Percentiles rank a stretch among this genome's conserved stretches.
These are phyloP conservation scores for Strobilomyces dryophilus DNA, from an alignment of 768 basidiomycete species.

Conservation along the genomic window DNA sequence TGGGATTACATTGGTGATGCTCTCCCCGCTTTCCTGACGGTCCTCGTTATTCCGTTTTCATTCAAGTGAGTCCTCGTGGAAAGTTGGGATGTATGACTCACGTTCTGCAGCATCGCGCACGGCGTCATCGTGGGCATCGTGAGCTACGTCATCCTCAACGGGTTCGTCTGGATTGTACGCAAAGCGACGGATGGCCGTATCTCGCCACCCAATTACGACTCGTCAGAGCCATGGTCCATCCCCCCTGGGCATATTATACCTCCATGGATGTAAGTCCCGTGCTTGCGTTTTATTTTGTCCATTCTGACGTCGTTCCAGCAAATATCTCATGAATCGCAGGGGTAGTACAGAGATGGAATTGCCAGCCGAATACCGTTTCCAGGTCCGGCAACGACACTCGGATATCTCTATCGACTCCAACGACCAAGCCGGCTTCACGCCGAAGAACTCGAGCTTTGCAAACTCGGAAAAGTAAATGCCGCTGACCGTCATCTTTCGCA, in stretches of 20 bases:
- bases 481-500: not conserved
- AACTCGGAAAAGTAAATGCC: slow-evolving; percentile 27
- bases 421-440: slow-evolving; percentile 23
- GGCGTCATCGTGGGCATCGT: slow-evolving; percentile 80
- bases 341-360: not conserved
- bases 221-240: slow-evolving; percentile 64
- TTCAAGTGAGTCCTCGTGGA: slow-evolving; percentile 55
- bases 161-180: slow-evolving; percentile 53
- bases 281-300: not conserved
- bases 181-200: slow-evolving; percentile 57
- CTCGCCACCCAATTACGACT: slow-evolving; percentile 58
- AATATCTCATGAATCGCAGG: slow-evolving; percentile 21
- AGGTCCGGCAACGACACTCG: slow-evolving; percentile 31
- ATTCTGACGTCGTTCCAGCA: slow-evolving; percentile 16
- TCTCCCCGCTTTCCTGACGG: slow-evolving; percentile 81
- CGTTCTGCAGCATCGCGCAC: slow-evolving; percentile 67
- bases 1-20: slow-evolving; percentile 87
- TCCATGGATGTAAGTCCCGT: slow-evolving; percentile 55
- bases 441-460: slow-evolving; percentile 23
- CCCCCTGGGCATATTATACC: slow-evolving; percentile 71
- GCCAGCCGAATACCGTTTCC: slow-evolving; percentile 27
- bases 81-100: not conserved
- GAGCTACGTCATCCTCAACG: slow-evolving; percentile 72
- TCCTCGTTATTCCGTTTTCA: slow-evolving; percentile 74
- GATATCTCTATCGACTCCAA: slow-evolving; percentile 31